These are phyloP conservation scores for thale cress (Arabidopsis thaliana) DNA, from an alignment of 345 rosid species.

Conservation along the genomic window DNA sequence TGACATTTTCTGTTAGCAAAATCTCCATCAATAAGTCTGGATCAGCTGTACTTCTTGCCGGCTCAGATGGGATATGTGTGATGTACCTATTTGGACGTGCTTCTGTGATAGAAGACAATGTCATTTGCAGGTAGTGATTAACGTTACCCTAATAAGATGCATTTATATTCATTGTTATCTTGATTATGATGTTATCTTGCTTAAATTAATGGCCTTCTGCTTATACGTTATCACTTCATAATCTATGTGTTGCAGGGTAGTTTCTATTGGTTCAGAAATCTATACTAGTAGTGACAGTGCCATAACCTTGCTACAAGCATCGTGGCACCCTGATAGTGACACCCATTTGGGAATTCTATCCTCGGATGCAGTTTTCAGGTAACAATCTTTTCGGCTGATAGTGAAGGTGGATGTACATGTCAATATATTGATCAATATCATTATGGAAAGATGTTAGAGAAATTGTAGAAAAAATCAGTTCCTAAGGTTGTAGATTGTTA, in stretches of 20 bases:
- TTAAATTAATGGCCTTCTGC: slow-evolving; percentile 11
- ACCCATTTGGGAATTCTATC: slow-evolving; percentile 88
- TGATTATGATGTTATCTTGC: background rate
- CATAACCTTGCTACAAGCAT: slow-evolving; percentile 63
- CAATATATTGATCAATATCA: slow-evolving; percentile 1
- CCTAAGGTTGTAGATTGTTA: slow-evolving; percentile 18
- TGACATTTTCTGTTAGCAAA: slow-evolving; percentile 61
- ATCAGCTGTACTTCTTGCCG: slow-evolving; percentile 73
- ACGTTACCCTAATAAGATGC: slow-evolving; percentile 5
- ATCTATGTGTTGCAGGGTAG: slow-evolving; percentile 62
- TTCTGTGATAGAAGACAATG: slow-evolving; percentile 55
- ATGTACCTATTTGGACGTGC: slow-evolving; percentile 81
- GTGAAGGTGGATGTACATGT: slow-evolving; percentile 6
- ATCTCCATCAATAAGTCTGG: slow-evolving; percentile 82
- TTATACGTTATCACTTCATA: slow-evolving; percentile 26
- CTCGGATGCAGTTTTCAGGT: slow-evolving; percentile 98
- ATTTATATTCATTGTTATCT: background rate
- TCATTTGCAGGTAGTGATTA: slow-evolving; percentile 71
- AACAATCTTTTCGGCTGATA: slow-evolving; percentile 25
- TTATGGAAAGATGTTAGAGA: slow-evolving; percentile 15
- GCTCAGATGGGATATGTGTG: slow-evolving; percentile 68
- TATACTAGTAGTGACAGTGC: slow-evolving; percentile 62
- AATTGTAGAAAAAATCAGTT: background rate
- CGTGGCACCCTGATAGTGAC: slow-evolving; percentile 89
- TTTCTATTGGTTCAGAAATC: slow-evolving; percentile 70